A percentile compares a stretch with the other conserved stretches of the same genome.
These are phyloP conservation scores for Myxozyma geophila DNA, from an alignment of 805 yeast species.

Conservation along the genomic window DNA sequence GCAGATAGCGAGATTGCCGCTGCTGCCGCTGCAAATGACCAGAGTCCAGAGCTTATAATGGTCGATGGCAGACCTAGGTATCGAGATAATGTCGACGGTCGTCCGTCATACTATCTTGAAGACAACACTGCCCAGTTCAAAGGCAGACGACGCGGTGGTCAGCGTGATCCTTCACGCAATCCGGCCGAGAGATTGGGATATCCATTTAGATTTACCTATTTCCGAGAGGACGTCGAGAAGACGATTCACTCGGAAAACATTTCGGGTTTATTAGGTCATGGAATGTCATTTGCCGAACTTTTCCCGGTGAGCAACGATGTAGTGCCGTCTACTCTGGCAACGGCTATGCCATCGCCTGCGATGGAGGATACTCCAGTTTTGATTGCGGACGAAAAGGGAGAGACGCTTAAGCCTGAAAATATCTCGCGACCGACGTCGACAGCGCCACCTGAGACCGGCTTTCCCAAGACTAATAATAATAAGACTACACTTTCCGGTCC, in stretches of 20 bases:
- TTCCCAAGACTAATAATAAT: neutral
- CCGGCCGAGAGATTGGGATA: conserved; percentile 25
- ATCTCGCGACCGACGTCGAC: conserved; percentile 2
- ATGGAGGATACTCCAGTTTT: conserved; percentile 63
- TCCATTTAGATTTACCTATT: conserved; percentile 75
- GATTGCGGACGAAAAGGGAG: conserved; percentile 11
- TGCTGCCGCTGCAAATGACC: conserved; percentile 38
- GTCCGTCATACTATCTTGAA: conserved; percentile 27
- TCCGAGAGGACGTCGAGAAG: conserved; percentile 84
- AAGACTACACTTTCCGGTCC: neutral
- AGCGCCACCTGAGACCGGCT: neutral
- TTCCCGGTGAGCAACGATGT: conserved; percentile 50
- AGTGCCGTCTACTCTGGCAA: conserved; percentile 5
- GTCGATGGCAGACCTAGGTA: conserved; percentile 74
- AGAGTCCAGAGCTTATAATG: conserved; percentile 55
- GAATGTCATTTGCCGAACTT: conserved; percentile 65
- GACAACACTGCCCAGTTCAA: conserved; percentile 29
- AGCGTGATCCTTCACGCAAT: conserved; percentile 53
- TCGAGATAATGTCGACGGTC: conserved; percentile 17
- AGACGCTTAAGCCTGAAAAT: conserved; percentile 4
- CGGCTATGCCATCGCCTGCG: conserved; percentile 10
- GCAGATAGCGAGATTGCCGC: conserved; percentile 68
- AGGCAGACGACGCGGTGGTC: conserved; percentile 23
- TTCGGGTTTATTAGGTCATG: conserved; percentile 64
- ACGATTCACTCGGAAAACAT: conserved; percentile 89